These are phyloP conservation scores for Cicer judaicum DNA, from an alignment of 306 rosid genomes.

Conservation along the genomic window DNA sequence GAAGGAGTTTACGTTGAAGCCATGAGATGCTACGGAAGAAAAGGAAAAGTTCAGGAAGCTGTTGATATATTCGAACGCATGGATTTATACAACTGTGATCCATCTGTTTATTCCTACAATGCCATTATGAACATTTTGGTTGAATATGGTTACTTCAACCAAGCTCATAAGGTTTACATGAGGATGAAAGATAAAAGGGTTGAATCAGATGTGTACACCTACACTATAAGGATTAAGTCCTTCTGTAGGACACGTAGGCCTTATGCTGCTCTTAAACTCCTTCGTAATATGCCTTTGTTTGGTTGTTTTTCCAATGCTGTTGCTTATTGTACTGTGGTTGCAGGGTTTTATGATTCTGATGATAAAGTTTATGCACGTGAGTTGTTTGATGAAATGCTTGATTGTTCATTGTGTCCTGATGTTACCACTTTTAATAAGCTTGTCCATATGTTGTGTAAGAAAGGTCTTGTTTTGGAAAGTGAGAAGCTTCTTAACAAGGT, in stretches of 20 bases:
- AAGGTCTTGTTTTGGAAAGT: slow-evolving; percentile 71
- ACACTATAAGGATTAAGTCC: slow-evolving; percentile 81
- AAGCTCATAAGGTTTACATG: slow-evolving; percentile 84
- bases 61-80: slow-evolving; percentile 78
- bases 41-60: slow-evolving; percentile 83
- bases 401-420: slow-evolving; percentile 60
- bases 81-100: slow-evolving; percentile 83
- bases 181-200: slow-evolving; percentile 73
- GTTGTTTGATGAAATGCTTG: slow-evolving; percentile 79
- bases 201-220: slow-evolving; percentile 75
- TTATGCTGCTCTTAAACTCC: slow-evolving; percentile 72
- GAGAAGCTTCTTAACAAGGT: slow-evolving; percentile 77
- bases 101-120: slow-evolving; percentile 76
- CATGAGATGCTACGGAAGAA: slow-evolving; percentile 77
- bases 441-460: slow-evolving; percentile 68
- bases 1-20: slow-evolving; percentile 83
- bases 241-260: slow-evolving; percentile 79
- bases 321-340: slow-evolving; percentile 75
- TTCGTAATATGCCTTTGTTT: slow-evolving; percentile 69
- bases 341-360: slow-evolving; percentile 70
- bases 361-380: slow-evolving; percentile 52
- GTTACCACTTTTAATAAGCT: slow-evolving; percentile 82
- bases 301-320: slow-evolving; percentile 79
- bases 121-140: slow-evolving; percentile 76
- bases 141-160: slow-evolving; percentile 63